Evolutionary conservation across 2,329 filamentous ascomycete species (phyloP), one percentile per base, ranked within the genome.

Genomic region (Tolypocladium tropicale): DNA sequence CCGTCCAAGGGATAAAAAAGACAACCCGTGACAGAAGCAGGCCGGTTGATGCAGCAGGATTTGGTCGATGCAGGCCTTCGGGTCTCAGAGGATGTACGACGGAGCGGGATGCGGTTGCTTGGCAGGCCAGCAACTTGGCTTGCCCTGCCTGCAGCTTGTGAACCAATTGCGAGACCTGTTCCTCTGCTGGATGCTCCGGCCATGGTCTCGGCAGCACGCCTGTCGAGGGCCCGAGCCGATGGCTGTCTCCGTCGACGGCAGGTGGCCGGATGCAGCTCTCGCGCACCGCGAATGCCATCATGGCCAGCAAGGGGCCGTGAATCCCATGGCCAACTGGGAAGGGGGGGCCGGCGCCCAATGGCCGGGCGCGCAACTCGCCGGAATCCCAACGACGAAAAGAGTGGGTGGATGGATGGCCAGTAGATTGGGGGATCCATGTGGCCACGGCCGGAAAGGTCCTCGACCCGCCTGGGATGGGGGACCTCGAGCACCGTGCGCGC

Each of bases 401-500:
- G 43, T 18, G 43, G 43, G 14, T 16, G 43, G 33, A 46, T 46
- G 30, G 10, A 11, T 25, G 23, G 41, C 23, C 39, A 43, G n/a
- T 21, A 4, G 39, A 23, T 28, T 28, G 41, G 23, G 41, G 23
- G 39, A 25, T 46, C 41, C 41, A 25, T 46, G 41, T 30, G 43
- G 25, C 14, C 46, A 9, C 46, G 46, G 46, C 46, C 46, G 25
- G 46, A 49, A 49, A 49, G 46, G 46, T 30, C 2, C 39, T 49
- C 41, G 53, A 23, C 30, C 48, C 43, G 43, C 43, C 43, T 28
- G 43, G 43, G 25, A 49, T 23, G n/a, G 34, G 53, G 25, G 43
- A 34, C 34, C 33, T 32, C 43, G 53, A 51, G 56, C 58, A 59
- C 58, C 37, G 58, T 59, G 52, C 50, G 53, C 54, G 51, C 56